Base-by-base conservation (phyloP, 2,329 filamentous ascomycete species). In the Sporothrix humicola region DNA sequence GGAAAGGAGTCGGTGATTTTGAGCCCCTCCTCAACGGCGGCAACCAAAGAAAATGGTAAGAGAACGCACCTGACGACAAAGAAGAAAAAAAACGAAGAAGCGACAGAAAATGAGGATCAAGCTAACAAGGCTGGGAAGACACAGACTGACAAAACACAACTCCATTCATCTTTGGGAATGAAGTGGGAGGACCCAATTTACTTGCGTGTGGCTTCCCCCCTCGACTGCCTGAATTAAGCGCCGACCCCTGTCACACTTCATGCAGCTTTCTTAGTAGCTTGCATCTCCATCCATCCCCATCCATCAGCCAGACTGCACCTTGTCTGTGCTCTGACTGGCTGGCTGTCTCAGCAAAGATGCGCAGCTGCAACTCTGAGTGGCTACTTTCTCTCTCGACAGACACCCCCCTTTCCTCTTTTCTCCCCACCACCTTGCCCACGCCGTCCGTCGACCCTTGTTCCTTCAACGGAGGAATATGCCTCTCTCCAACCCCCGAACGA, bases 221-320 rank as follows among this genome's bases (percentile, higher is more conserved):
- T 68, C 72, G 63, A 73, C 72, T 79, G 79, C 81, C 77, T 80
- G 79, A 80, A 79, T 82, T 89, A 89, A 89, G 87, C 87, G 87
- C 87, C 85, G 84, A 85, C 81, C 83, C 83, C 84, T 87, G 85
- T 84, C 83, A 80, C 78, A 79, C 81, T 58, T 80, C 81, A 83
- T 86, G 85, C 85, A 85, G 83, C 82, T 83, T 75, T 82, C 77
- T 77, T 79, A 79, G 75, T 78, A 73, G 78, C 71, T 77, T 77
- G 76, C 73, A 77, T 73, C 73, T 71, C 74, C 72, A 74, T 73
- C 75, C 77, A 75, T 74, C 73, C 72, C 74, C 72, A 74, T 73
- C 75, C 77, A 75, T 74, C 78, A 77, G 76, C 79, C 77, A 78
- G 76, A 78, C 78, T 75, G 74, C 79, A 74, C 74, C 76, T 74